Conservation (phyloP, 108 stramenopile species). For the Discostella pseudostelligera region DNA sequence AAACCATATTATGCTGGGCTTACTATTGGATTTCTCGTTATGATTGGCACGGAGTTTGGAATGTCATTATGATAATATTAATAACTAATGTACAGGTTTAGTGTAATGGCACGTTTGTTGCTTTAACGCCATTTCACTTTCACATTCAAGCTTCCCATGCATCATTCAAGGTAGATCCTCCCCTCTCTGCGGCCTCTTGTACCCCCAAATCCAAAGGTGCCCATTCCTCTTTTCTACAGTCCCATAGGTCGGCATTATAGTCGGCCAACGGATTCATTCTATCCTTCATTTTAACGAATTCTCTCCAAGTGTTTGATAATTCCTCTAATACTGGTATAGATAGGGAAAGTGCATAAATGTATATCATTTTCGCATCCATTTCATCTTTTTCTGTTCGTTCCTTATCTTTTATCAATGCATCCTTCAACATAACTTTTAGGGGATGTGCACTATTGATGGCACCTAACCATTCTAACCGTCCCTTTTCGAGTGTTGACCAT, state of each 20-base stretch:
- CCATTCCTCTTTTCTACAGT: slow-evolving; percentile 58
- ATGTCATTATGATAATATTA: slow-evolving; percentile 34
- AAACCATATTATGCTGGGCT: slow-evolving; percentile 42
- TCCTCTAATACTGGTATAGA: slow-evolving; percentile 37
- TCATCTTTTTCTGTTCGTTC: slow-evolving; percentile 52
- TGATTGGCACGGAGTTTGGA: slow-evolving; percentile 59
- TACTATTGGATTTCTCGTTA: slow-evolving; percentile 49
- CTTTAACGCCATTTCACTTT: not conserved
- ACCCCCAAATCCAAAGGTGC: slow-evolving; percentile 56
- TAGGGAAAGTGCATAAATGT: slow-evolving; percentile 57
- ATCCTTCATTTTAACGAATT: slow-evolving; percentile 52
- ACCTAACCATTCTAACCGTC: slow-evolving; percentile 52
- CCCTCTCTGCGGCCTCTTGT: slow-evolving; percentile 60
- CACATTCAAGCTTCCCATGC: slow-evolving; percentile 52
- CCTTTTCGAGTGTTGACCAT: slow-evolving; percentile 57
- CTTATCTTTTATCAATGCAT: slow-evolving; percentile 47
- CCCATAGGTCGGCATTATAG: slow-evolving; percentile 58
- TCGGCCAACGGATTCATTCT: slow-evolving; percentile 47
- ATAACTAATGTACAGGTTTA: not conserved
- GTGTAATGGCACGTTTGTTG: not conserved
- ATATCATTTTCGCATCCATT: slow-evolving; percentile 67
- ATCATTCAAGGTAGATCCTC: slow-evolving; percentile 55
- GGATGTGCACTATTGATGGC: slow-evolving; percentile 55
- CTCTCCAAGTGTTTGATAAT: slow-evolving; percentile 41
- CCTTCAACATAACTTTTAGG: slow-evolving; percentile 52